Conservation (phyloP, 2,329 filamentous ascomycete species). For the Chaetomiaceae sp. region DNA sequence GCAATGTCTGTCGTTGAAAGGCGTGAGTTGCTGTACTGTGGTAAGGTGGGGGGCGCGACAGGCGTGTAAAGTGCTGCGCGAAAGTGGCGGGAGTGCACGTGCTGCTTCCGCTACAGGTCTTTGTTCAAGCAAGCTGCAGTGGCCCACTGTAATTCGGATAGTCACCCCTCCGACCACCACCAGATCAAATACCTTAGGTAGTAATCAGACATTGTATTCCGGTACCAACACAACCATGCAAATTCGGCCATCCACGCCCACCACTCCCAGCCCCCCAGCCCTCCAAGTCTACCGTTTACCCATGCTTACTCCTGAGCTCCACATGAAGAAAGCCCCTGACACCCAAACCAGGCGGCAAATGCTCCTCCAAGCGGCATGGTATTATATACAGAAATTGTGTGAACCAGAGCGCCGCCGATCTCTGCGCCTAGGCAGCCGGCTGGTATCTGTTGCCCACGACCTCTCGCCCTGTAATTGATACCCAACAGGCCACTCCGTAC, state of each 20-base stretch:
- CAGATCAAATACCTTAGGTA: too few relatives aligned
- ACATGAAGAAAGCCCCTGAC: neutral
- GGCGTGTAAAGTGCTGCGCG: slow-evolving; percentile 15
- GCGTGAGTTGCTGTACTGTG: too few relatives aligned
- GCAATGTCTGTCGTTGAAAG: neutral
- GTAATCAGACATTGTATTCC: too few relatives aligned
- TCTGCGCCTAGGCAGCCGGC: neutral
- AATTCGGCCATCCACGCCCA: too few relatives aligned
- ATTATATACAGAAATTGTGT: slow-evolving; percentile 13
- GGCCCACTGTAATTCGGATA: neutral
- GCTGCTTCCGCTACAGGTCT: too few relatives aligned
- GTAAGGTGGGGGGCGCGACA: neutral
- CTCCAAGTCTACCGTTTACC: too few relatives aligned
- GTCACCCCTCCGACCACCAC: too few relatives aligned
- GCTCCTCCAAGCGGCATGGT: neutral
- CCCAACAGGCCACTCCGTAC: slow-evolving; percentile 2
- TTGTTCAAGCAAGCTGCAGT: neutral
- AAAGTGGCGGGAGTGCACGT: slow-evolving; percentile 26
- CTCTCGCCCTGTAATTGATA: neutral
- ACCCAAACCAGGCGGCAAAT: neutral
- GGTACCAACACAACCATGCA: too few relatives aligned
- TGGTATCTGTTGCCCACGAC: neutral
- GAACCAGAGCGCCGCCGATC: too few relatives aligned
- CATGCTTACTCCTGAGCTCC: too few relatives aligned
- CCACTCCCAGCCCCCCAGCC: too few relatives aligned